Conservation (phyloP, 768 basidiomycete genomes). For the Tricholoma furcatifolium region DNA sequence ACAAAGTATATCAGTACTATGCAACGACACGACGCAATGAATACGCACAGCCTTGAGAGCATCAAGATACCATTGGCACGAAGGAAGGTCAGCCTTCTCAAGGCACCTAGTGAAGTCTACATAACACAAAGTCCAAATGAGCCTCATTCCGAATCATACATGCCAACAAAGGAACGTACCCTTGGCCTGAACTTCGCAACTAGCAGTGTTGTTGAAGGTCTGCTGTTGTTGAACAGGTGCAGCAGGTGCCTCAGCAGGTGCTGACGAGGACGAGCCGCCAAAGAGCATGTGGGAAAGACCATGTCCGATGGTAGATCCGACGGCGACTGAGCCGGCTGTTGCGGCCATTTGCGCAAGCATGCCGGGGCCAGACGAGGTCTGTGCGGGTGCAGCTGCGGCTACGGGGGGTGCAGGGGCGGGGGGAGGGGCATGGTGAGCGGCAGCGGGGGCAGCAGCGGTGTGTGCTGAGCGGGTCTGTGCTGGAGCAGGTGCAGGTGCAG, state of each 20-base stretch:
- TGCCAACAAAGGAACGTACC: slow-evolving; percentile 37
- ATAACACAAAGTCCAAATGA: not conserved
- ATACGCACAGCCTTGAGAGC: slow-evolving; percentile 80
- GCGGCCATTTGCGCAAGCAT: slow-evolving; percentile 85
- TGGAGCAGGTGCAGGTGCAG: slow-evolving; percentile 30
- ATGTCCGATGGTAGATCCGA: slow-evolving; percentile 87
- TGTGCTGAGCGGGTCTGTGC: slow-evolving; percentile 9
- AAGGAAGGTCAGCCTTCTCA: slow-evolving; percentile 74
- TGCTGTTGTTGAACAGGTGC: slow-evolving; percentile 50
- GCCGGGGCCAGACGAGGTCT: slow-evolving; percentile 54
- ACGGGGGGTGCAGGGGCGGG: slow-evolving; percentile 30
- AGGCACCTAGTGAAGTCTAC: slow-evolving; percentile 84
- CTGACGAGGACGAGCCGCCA: slow-evolving; percentile 55
- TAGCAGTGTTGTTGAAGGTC: slow-evolving; percentile 36
- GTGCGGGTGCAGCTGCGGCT: slow-evolving; percentile 40
- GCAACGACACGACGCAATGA: not conserved
- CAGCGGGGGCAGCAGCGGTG: slow-evolving; percentile 40
- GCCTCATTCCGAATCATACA: not conserved
- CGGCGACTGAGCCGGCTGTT: slow-evolving; percentile 86
- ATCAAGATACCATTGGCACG: slow-evolving; percentile 86
- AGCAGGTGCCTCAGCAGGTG: slow-evolving; percentile 47
- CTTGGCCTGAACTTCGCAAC: slow-evolving; percentile 81
- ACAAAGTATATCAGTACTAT: slow-evolving; percentile 8
- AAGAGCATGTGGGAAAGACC: slow-evolving; percentile 91
- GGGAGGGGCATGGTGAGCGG: slow-evolving; percentile 34